Conservation (phyloP, 176 grass and related monocot species). For the Bolboschoenus planiculmis region DNA sequence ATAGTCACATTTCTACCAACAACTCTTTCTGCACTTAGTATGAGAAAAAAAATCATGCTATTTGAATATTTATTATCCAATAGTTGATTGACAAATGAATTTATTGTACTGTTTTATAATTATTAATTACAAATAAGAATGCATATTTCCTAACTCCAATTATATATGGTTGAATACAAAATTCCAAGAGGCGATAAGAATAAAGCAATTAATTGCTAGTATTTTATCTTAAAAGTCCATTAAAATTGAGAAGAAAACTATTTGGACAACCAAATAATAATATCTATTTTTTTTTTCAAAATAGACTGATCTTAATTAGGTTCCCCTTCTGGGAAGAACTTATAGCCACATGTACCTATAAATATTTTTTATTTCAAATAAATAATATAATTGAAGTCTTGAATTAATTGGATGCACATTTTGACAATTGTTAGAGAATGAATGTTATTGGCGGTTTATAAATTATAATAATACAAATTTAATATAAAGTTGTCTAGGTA, state of each 20-base stretch:
- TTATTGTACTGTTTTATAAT: neutral
- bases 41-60: neutral
- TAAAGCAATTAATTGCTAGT: neutral
- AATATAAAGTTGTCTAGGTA: neutral
- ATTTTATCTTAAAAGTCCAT: neutral
- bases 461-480: neutral
- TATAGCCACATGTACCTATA: too few species aligned
- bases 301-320: too few species aligned
- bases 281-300: neutral
- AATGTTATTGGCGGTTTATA: neutral
- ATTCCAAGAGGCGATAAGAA: conserved; percentile 7
- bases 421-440: neutral
- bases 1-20: neutral
- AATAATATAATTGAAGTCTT: too few species aligned
- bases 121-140: neutral
- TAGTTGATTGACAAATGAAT: neutral
- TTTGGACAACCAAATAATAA: neutral
- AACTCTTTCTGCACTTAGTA: neutral
- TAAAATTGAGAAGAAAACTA: neutral
- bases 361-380: too few species aligned
- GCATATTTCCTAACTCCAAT: neutral
- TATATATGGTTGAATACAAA: neutral
- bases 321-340: too few species aligned
- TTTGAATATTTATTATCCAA: neutral
- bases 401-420: neutral